Conservation (phyloP, 2,329 filamentous ascomycete species). For the Hymenoscyphus infarciens region DNA sequence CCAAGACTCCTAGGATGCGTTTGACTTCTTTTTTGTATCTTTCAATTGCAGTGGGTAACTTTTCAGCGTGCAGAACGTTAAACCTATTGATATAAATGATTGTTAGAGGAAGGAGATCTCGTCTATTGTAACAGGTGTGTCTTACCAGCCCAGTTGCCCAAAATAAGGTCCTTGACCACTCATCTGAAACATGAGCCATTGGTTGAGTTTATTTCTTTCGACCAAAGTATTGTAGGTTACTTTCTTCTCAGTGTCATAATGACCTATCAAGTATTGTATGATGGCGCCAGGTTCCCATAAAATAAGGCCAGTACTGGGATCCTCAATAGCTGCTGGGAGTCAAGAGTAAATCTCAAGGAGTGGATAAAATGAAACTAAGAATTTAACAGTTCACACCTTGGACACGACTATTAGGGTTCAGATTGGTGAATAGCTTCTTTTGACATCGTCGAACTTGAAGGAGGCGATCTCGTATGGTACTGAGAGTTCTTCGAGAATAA, state of each 20-base stretch:
- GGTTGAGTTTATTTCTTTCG: conserved; percentile 34
- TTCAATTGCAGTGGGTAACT: conserved; percentile 40
- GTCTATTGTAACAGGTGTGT: not conserved
- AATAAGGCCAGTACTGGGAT: conserved; percentile 40
- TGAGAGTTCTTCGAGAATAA: conserved; percentile 42
- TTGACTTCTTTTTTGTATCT: conserved; percentile 42
- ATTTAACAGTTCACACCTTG: conserved; percentile 13
- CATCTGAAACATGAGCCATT: conserved; percentile 41
- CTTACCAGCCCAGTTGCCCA: conserved; percentile 29
- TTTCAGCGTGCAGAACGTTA: conserved; percentile 36
- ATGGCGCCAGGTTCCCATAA: conserved; percentile 45
- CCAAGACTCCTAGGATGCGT: conserved; percentile 37
- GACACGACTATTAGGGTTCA: conserved; percentile 30
- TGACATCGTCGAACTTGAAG: conserved; percentile 39
- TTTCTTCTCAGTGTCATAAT: conserved; percentile 39
- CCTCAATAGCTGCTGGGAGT: conserved; percentile 26
- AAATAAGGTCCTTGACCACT: conserved; percentile 41
- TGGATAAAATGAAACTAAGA: not conserved
- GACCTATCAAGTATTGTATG: conserved; percentile 40
- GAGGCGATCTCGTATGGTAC: conserved; percentile 39
- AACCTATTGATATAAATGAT: conserved; percentile 21
- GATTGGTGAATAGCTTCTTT: conserved; percentile 36
- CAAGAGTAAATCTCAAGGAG: no score
- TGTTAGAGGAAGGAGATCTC: not conserved
- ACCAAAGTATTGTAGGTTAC: conserved; percentile 34